These are phyloP conservation scores for Penicillium salamii DNA, from an alignment of 495 filamentous ascomycete genomes.

Conservation along the genomic window DNA sequence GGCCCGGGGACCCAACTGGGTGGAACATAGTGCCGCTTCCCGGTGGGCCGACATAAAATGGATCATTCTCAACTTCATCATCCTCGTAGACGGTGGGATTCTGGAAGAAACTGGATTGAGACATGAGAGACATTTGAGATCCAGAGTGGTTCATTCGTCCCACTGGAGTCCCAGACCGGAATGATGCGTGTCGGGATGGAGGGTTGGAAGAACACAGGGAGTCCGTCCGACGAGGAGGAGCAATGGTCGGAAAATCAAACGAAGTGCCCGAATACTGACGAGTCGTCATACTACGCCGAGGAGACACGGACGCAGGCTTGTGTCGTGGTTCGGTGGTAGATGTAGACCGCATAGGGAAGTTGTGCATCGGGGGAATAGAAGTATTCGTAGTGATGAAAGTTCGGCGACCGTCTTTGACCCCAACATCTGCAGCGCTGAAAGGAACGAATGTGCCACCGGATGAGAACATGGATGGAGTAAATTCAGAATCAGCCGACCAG, in stretches of 20 bases:
- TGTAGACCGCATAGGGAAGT: conserved; percentile 30
- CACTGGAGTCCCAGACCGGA: conserved; percentile 14
- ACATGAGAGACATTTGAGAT: conserved; percentile 22
- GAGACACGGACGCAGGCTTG: conserved; percentile 24
- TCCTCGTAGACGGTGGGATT: conserved; percentile 25
- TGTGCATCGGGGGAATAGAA: conserved; percentile 25
- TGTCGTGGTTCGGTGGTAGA: conserved; percentile 24
- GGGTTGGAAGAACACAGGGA: conserved; percentile 30
- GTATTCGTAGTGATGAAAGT: conserved; percentile 24
- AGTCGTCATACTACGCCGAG: conserved; percentile 41
- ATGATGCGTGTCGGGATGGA: conserved; percentile 20
- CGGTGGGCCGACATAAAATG: conserved; percentile 27
- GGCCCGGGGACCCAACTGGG: conserved; percentile 17
- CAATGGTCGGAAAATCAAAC: conserved; percentile 22
- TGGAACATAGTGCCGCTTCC: conserved; percentile 15
- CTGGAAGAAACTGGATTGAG: conserved; percentile 29
- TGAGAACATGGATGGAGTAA: conserved; percentile 33
- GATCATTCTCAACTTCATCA: conserved; percentile 26
- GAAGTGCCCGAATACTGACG: conserved; percentile 25
- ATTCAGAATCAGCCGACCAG: conserved; percentile 25
- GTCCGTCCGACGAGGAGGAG: conserved; percentile 38
- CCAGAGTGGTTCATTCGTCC: conserved; percentile 5
- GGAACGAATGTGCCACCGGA: conserved; percentile 41
- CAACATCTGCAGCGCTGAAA: conserved; percentile 46
- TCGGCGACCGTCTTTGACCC: conserved; percentile 32